Evolutionary conservation across 805 yeast species (phyloP).

Genomic region (Cyberlindnera mycetangii): DNA sequence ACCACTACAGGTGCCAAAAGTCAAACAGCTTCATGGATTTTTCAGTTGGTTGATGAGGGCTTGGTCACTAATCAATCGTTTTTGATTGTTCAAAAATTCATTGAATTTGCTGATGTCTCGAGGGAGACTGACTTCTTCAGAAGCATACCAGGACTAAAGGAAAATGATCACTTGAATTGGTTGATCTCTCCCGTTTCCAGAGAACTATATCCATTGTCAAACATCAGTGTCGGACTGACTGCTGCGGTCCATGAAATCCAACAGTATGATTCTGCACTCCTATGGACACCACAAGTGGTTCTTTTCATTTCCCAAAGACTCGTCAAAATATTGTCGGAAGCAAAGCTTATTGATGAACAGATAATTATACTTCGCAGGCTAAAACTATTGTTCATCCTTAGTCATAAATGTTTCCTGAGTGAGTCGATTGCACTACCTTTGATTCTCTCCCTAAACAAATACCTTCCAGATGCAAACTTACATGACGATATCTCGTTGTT

Average conservation of each 20-base stretch:
- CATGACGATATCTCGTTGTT: constrained; percentile 30
- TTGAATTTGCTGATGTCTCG: constrained; percentile 40
- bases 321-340: constrained; percentile 24
- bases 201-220: constrained; percentile 7
- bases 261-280: constrained; percentile 10
- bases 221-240: constrained; percentile 13
- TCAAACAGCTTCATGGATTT: constrained; percentile 28
- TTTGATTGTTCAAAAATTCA: constrained; percentile 35
- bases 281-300: constrained; percentile 36
- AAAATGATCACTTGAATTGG: not conserved
- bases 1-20: constrained; percentile 37
- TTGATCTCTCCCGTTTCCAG: constrained; percentile 9
- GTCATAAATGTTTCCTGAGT: constrained; percentile 18
- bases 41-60: constrained; percentile 16
- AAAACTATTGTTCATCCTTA: constrained; percentile 34
- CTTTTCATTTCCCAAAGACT: constrained; percentile 39
- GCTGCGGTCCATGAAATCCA: constrained; percentile 19
- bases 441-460: constrained; percentile 7
- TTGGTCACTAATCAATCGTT: constrained; percentile 25
- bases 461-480: constrained; percentile 21
- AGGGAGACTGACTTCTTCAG: constrained; percentile 25
- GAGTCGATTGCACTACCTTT: constrained; percentile 25
- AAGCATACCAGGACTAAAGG: constrained; percentile 13
- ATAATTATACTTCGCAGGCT: constrained; percentile 33
- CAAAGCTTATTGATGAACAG: constrained; percentile 27